Conservation (phyloP, 169 alveolate species). For the Plasmodium falciparum region DNA sequence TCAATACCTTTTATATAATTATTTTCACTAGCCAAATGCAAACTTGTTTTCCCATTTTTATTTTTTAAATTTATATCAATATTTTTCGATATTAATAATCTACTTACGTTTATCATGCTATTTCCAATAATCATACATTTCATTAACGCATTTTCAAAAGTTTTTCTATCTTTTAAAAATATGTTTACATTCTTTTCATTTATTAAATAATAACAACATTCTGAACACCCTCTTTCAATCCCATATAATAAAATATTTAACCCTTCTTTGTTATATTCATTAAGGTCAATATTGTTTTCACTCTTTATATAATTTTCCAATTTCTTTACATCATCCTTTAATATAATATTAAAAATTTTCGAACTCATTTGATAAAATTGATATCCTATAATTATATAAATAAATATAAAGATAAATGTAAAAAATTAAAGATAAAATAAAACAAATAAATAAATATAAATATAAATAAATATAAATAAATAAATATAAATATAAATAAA, state of each 20-base stretch:
- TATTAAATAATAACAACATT: conserved; percentile 53
- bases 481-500: too few species aligned
- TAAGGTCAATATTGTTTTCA: conserved; percentile 32
- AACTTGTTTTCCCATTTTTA: conserved; percentile 73
- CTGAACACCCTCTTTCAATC: conserved; percentile 53
- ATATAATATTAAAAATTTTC: conserved; percentile 46
- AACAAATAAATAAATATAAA: too few species aligned
- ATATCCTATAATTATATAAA: too few species aligned
- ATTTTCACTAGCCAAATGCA: conserved; percentile 74
- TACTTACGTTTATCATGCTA: conserved; percentile 47
- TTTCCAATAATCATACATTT: conserved; percentile 63
- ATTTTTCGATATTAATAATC: conserved; percentile 57
- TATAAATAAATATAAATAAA: too few species aligned
- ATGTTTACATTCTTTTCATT: conserved; percentile 52
- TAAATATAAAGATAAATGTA: too few species aligned
- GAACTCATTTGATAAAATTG: conserved; percentile 24
- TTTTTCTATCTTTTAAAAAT: conserved; percentile 68
- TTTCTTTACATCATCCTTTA: conserved; percentile 67
- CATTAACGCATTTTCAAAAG: conserved; percentile 72
- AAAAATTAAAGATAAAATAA: too few species aligned
- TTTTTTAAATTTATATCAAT: conserved; percentile 55
- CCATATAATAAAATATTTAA: conserved; percentile 45
- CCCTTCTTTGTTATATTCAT: conserved; percentile 60
- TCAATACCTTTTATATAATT: conserved; percentile 75
- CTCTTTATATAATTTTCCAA: conserved; percentile 34